phyloP scores from a whole-genome alignment of 2,329 filamentous ascomycete genomes.

The Tolypocladium endophyticum region DNA sequence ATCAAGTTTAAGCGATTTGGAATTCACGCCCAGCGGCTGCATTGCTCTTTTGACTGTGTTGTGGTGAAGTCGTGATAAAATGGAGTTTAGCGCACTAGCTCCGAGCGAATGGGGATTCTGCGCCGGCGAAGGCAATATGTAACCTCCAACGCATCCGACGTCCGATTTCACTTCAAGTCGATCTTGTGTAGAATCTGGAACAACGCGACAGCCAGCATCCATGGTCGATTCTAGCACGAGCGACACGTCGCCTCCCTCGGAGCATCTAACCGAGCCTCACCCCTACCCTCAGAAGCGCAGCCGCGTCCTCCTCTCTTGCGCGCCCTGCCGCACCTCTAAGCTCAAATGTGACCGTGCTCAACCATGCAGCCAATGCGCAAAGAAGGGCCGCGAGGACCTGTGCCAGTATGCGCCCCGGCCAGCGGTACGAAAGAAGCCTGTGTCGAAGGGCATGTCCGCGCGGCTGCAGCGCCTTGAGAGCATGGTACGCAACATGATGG shows the following conservation, averaged over 20 bases:
- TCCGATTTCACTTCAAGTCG: background rate
- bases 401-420: slow-evolving; percentile 40
- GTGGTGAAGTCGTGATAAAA: background rate
- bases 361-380: slow-evolving; percentile 42
- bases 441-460: slow-evolving; percentile 40
- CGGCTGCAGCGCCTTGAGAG: slow-evolving; percentile 44
- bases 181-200: background rate
- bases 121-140: background rate
- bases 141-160: background rate
- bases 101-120: background rate
- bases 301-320: slow-evolving; percentile 41
- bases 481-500: slow-evolving; percentile 47
- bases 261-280: slow-evolving; percentile 5
- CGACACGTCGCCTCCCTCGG: slow-evolving; percentile 9
- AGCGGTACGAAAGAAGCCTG: slow-evolving; percentile 26
- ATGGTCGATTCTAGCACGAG: slow-evolving; percentile 11
- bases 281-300: slow-evolving; percentile 27
- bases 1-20: background rate
- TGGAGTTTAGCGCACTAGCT: background rate
- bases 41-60: background rate
- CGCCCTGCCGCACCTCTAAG: slow-evolving; percentile 41
- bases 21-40: background rate
- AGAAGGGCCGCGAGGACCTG: slow-evolving; percentile 32
- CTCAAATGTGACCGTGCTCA: slow-evolving; percentile 44
- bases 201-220: background rate